phyloP scores from a whole-genome alignment of 106 monocot genomes.

The Posidonia australis region DNA sequence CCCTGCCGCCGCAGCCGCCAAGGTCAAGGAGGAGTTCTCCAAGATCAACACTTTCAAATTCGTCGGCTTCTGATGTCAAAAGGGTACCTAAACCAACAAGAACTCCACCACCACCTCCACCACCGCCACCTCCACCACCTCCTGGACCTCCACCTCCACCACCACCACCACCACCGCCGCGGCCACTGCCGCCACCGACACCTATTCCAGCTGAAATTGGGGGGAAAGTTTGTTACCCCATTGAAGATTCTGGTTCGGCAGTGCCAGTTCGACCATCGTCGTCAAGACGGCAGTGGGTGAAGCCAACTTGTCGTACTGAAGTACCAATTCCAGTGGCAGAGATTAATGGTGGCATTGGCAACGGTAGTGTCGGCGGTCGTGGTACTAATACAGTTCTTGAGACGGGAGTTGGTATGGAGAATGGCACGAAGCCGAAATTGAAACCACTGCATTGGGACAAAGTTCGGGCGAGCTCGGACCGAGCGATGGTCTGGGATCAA shows the following conservation, averaged over 20 bases:
- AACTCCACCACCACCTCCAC: conserved; percentile 2
- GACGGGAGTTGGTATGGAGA: background rate
- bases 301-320: conserved; percentile 14
- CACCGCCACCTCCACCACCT: background rate
- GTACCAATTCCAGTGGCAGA: conserved; percentile 2
- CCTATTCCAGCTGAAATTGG: background rate
- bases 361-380: background rate
- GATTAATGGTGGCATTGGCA: background rate
- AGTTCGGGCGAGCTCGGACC: conserved; percentile 25
- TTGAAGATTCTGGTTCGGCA: background rate
- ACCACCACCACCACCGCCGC: conserved; percentile 8
- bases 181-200: background rate
- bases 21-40: conserved; percentile 25
- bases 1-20: background rate
- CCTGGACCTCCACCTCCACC: background rate
- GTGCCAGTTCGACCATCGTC: conserved; percentile 11
- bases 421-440: conserved; percentile 16
- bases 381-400: background rate
- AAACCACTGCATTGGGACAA: conserved; percentile 44
- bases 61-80: conserved; percentile 11
- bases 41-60: conserved; percentile 17
- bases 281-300: conserved; percentile 21
- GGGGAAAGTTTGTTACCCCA: background rate
- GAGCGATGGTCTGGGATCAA: conserved; percentile 43
- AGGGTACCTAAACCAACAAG: conserved; percentile 13